Percentiles rank a stretch among this genome's conserved stretches.
These are phyloP conservation scores for Santalum album DNA, from an alignment of 164 flowering plant species.

Conservation along the genomic window DNA sequence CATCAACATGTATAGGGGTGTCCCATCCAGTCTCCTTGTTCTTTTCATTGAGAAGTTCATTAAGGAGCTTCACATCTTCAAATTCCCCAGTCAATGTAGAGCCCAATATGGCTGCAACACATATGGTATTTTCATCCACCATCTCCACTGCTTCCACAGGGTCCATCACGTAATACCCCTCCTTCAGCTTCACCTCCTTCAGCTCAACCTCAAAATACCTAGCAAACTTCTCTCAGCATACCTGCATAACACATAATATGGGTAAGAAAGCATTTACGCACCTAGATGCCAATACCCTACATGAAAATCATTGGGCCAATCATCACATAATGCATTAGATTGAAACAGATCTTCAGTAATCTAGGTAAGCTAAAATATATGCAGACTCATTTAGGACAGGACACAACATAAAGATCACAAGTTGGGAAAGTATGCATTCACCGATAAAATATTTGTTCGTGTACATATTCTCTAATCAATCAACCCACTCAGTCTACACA, in stretches of 20 bases:
- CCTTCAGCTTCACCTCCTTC: constrained; percentile 61
- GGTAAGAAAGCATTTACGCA: too few relatives aligned
- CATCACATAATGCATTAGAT: too few relatives aligned
- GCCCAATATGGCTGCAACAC: constrained; percentile 70
- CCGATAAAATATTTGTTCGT: too few relatives aligned
- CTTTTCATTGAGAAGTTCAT: constrained; percentile 48
- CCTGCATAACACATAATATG: constrained; percentile 14
- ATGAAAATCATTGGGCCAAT: too few relatives aligned
- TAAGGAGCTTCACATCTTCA: constrained; percentile 57
- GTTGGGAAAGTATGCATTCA: too few relatives aligned
- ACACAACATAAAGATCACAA: too few relatives aligned
- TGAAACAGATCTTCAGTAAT: too few relatives aligned
- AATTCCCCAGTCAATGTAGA: constrained; percentile 69
- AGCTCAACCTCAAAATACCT: constrained; percentile 73
- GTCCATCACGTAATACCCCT: constrained; percentile 66
- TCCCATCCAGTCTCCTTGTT: constrained; percentile 61
- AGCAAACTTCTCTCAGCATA: constrained; percentile 75
- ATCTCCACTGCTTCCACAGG: constrained; percentile 62
- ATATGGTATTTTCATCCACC: constrained; percentile 79
- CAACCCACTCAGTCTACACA: too few relatives aligned
- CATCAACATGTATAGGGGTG: constrained; percentile 70
- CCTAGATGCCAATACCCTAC: too few relatives aligned
- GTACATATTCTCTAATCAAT: too few relatives aligned
- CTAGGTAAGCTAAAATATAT: too few relatives aligned
- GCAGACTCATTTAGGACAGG: too few relatives aligned